These are phyloP conservation scores for Ichthyophthirius multifiliis DNA, from an alignment of 169 alveolate species.

Conservation along the genomic window DNA sequence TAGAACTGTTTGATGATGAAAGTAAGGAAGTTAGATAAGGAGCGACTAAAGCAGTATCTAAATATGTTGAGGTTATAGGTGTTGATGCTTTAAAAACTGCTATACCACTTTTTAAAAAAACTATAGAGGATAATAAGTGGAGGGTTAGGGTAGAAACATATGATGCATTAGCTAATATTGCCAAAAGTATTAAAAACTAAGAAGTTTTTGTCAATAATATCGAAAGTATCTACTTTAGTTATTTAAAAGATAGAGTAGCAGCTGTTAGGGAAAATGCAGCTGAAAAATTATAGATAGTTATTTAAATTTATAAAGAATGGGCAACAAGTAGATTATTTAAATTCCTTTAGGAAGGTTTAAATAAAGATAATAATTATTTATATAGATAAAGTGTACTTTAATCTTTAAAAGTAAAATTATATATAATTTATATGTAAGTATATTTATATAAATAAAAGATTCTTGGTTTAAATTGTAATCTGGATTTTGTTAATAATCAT, in stretches of 20 bases:
- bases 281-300: constrained; percentile 40
- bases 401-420: constrained; percentile 13
- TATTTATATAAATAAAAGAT: constrained; percentile 14
- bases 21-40: constrained; percentile 65
- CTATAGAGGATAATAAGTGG: constrained; percentile 69
- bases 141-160: constrained; percentile 64
- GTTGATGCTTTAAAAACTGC: constrained; percentile 42
- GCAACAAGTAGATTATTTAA: constrained; percentile 45
- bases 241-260: constrained; percentile 66
- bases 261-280: constrained; percentile 61
- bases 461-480: not conserved
- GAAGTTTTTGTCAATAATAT: constrained; percentile 46
- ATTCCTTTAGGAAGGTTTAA: constrained; percentile 52
- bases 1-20: constrained; percentile 66
- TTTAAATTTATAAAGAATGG: constrained; percentile 57
- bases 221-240: constrained; percentile 48
- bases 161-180: constrained; percentile 42
- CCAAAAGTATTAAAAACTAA: constrained; percentile 22
- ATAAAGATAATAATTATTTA: constrained; percentile 43
- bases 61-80: constrained; percentile 60
- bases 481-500: constrained; percentile 9
- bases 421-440: not conserved
- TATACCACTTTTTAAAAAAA: constrained; percentile 12
- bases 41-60: constrained; percentile 43
- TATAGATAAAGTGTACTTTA: constrained; percentile 59